phyloP scores from a whole-genome alignment of 768 basidiomycete genomes.

The Tricholoma matsutake region DNA sequence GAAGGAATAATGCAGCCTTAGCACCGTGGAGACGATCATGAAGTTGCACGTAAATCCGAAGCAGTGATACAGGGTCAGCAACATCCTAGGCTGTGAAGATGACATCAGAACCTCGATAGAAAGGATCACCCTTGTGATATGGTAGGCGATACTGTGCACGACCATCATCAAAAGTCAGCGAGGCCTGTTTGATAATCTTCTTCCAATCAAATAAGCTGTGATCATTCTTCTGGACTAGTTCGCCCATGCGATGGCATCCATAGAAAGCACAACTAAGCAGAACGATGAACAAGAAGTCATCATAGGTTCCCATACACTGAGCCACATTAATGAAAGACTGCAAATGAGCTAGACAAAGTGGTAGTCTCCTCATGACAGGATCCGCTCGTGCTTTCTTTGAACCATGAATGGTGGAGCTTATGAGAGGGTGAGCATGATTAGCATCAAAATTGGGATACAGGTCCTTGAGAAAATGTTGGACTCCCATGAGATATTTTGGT shows the following conservation, averaged over 20 bases:
- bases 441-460: background rate
- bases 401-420: background rate
- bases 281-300: conserved; percentile 16
- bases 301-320: too few relatives aligned
- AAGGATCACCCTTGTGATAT: conserved; percentile 28
- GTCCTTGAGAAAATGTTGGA: conserved; percentile 2
- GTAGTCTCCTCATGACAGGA: background rate
- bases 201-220: conserved; percentile 18
- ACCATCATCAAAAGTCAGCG: conserved; percentile 10
- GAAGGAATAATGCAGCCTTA: background rate
- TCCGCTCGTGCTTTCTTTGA: background rate
- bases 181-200: conserved; percentile 23
- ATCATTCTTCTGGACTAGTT: conserved; percentile 16
- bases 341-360: background rate
- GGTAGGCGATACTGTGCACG: conserved; percentile 22
- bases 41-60: background rate
- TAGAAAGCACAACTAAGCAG: conserved; percentile 25
- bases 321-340: background rate
- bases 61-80: conserved; percentile 9
- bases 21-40: background rate
- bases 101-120: conserved; percentile 24
- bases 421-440: background rate
- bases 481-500: conserved; percentile 11
- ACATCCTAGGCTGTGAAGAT: conserved; percentile 16
- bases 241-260: conserved; percentile 24